Evolutionary conservation across 192 early-diverging fungal species (phyloP), one percentile per base, ranked within the genome.

Genomic region (Coemansia sp.): DNA sequence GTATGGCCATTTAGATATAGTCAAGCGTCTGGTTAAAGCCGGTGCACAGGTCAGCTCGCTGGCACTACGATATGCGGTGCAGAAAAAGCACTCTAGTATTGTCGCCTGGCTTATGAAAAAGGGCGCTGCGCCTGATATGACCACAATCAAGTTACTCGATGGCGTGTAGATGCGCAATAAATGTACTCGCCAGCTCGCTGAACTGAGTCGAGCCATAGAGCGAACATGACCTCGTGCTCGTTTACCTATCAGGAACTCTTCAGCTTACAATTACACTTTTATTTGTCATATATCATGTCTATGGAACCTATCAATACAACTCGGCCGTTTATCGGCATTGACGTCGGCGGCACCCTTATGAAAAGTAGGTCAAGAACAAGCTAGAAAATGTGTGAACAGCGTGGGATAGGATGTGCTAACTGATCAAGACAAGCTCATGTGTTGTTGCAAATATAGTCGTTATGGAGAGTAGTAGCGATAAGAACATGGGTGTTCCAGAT

Each of bases 1-100:
- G 19, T 67, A 73, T 41, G 79, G 79, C 0, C 79, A 81, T 17
- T 51, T 75, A 24, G 69, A 60, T 11, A 59, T 81, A 0, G 72
- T 56, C 22, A 81, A 74, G 66, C 55, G 69, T 11, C 41, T 81
- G 35, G 79, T 75, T 43, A 75, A 66, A 57, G 54, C 79, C 3
- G 79, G 79, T 12, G 79, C 79, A 2, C 73, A 66, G 5, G 45
- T 75, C 10, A 69, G 55, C 49, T 70, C 79, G 49, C 25, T 75
- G 57, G 79, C 73, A 2, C 64, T 81, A 39, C 57, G 79, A 7
- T 81, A 81, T 53, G 79, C 79, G 1, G 79, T 81, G 29, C 79
- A 81, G 49, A 81, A 81, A 45, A 52, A 61, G 7, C 79, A 75
- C 22, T 25, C 25, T 1, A 24, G 56, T 5, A 51, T 81, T 5